Evolutionary conservation across 2,329 filamentous ascomycete genomes (phyloP), one percentile per base, ranked within the genome.

Genomic region (Aspergillus chevalieri): DNA sequence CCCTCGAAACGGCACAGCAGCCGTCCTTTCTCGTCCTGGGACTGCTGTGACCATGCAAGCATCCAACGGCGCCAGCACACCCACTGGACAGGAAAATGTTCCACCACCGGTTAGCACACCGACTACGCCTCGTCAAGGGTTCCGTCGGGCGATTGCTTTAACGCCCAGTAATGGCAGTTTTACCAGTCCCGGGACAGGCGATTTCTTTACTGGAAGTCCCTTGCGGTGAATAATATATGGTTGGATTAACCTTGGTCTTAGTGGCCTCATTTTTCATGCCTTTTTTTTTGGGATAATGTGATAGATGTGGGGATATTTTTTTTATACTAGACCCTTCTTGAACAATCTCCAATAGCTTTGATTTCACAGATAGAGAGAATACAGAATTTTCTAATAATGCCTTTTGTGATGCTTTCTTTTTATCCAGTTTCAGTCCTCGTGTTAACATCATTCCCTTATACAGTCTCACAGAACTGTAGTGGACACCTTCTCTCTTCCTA

Each of bases 101-200:
- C 47, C 38, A 41, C 15, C 38, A 41, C 38, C 58, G 22, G 49
- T 60, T 36, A 71, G 66, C 44, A 67, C 62, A 4, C 70, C 70
- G 10, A 59, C 67, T 15, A 73, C 70, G 3, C 70, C 70, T n/a
- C 61, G 69, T 19, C 70, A 72, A 55, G 66, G 61, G 19, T 73
- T 72, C 52, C 56, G 70, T 51, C 64, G 70, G 50, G 70, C 69
- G 3, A 67, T 70, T 49, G 69, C 70, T 24, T 54, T 73, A 43
- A 73, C 70, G 0, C 70, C 70, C 7, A 72, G 68, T 47, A 72
- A 70, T 52, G 68, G 67, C 41, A 71, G 60, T 22, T 73, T 72
- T 57, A 57, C 65, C 15, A 63, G 66, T 9, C 62, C 64, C n/a
- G 66, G 64, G 17, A 49, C 65, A 7, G 61, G 63, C 2, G 69